Base-by-base conservation (phyloP, 345 rosid genomes). In the Euphorbia peplus region DNA sequence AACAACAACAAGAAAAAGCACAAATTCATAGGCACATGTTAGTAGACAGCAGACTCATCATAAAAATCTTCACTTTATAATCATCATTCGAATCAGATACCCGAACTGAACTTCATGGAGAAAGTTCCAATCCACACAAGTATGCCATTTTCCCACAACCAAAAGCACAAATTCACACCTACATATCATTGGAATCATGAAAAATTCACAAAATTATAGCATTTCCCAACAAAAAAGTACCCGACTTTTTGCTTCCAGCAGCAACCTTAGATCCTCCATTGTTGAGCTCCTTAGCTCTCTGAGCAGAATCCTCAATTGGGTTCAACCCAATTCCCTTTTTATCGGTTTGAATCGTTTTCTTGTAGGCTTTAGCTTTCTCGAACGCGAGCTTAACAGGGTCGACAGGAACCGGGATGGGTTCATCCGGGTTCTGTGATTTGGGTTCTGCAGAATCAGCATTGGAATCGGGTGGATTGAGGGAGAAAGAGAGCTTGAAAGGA, bases 351-450 rank as follows among this genome's bases (percentile, higher is more conserved):
- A n/a, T 42, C 21, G 60, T 48, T 66, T 83, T 80, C 81, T 70
- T 84, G 58, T 86, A 88, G 0, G 85, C 84, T 78, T 78, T 79
- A 0, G 89, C 91, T 79, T 77, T 90, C 79, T 83, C 85, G 64
- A 84, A 83, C 4, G 98, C 91, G n/a, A 88, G 86, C 74, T 84
- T 88, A 4, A 86, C 84, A 5, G 86, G 87, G 72, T 85, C 42
- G 9, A 39, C 42, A 8, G 42, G 42, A 39, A 8, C 95, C 70
- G 32, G 67, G 68, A 50, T 54, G 4, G 68, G 10, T 54, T 58
- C 74, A 14, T 70, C 56, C 3, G 75, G 60, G 63, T 70, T 55
- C 6, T 74, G 56, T 12, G 84, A 39, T 22, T 21, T 50, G 56
- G 75, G 66, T 7, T 24, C 42, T 30, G 78, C 44, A 30, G 85